Evolutionary conservation across 2,329 filamentous ascomycete genomes (phyloP).

Genomic region (Raffaelea arxii): DNA sequence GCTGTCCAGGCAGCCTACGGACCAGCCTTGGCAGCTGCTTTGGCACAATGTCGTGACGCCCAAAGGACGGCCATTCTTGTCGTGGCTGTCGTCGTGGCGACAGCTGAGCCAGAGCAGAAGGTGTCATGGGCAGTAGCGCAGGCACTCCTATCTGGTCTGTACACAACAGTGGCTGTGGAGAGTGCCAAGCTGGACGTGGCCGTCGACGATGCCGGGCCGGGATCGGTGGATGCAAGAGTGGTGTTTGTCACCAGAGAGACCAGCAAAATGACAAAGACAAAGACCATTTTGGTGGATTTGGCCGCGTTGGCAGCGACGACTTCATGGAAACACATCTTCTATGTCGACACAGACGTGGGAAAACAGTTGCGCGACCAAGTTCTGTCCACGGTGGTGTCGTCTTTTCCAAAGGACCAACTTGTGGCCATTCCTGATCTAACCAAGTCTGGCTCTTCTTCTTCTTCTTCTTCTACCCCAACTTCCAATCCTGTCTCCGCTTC

Average conservation of each 20-base stretch:
- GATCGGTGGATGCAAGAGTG: constrained; percentile 67
- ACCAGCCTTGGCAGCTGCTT: constrained; percentile 43
- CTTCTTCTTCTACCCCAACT: no score
- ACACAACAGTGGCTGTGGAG: constrained; percentile 66
- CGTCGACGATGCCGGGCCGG: constrained; percentile 49
- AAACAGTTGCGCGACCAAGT: constrained; percentile 42
- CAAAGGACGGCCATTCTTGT: constrained; percentile 29
- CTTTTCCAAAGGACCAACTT: constrained; percentile 39
- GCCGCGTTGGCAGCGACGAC: constrained; percentile 32
- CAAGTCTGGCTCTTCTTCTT: no score
- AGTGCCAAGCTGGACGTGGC: constrained; percentile 52
- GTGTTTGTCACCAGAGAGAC: constrained; percentile 58
- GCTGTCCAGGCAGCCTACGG: constrained; percentile 51
- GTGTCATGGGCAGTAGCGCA: constrained; percentile 59
- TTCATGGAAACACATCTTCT: constrained; percentile 57
- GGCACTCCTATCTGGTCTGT: constrained; percentile 64
- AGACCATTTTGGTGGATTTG: constrained; percentile 28
- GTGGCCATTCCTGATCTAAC: constrained; percentile 29
- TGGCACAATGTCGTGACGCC: constrained; percentile 36
- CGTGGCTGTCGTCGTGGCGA: constrained; percentile 52
- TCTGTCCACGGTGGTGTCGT: constrained; percentile 32
- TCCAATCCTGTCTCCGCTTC: constrained; percentile 2
- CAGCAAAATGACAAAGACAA: constrained; percentile 16
- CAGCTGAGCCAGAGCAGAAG: constrained; percentile 45
- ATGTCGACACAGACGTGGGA: constrained; percentile 55